Conservation (phyloP, 495 filamentous ascomycete genomes). For the Trichoderma erinaceum region DNA sequence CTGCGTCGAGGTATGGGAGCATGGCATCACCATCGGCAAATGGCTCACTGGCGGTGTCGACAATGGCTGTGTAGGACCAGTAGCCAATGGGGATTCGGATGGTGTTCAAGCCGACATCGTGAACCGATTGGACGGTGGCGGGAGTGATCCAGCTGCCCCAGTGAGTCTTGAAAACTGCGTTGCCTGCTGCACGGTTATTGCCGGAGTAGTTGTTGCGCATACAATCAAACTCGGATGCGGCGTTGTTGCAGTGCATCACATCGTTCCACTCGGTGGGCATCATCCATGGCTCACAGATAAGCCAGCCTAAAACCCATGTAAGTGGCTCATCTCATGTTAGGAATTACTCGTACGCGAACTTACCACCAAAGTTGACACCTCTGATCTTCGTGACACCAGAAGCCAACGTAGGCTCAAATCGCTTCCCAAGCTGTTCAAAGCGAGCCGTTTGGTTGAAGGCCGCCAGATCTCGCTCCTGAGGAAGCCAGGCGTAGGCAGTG, state of each 20-base stretch:
- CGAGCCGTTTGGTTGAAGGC: constrained; percentile 24
- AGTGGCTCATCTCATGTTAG: not conserved
- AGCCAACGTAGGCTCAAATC: constrained; percentile 21
- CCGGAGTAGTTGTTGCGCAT: constrained; percentile 29
- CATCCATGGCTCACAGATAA: constrained; percentile 55
- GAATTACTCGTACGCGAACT: not conserved
- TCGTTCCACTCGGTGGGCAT: constrained; percentile 36
- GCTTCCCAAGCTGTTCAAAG: constrained; percentile 24
- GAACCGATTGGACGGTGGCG: constrained; percentile 47
- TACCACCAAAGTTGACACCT: constrained; percentile 27
- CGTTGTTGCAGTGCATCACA: constrained; percentile 44
- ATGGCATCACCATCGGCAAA: constrained; percentile 25
- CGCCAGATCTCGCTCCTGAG: constrained; percentile 23
- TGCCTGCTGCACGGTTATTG: constrained; percentile 46
- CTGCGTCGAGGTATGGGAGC: constrained; percentile 42
- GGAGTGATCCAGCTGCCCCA: constrained; percentile 53
- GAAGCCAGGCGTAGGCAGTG: constrained; percentile 22
- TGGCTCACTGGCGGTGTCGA: constrained; percentile 43
- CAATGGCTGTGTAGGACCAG: constrained; percentile 53
- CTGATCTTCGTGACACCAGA: constrained; percentile 25
- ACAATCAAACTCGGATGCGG: constrained; percentile 51
- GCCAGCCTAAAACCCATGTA: constrained; percentile 20
- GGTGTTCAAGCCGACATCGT: constrained; percentile 50
- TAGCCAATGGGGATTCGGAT: constrained; percentile 58
- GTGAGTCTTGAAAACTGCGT: constrained; percentile 46